Evolutionary conservation across 1,284 basidiomycete genomes (phyloP), one percentile per base, ranked within the genome.

Genomic region (Paramarasmius palmivorus): DNA sequence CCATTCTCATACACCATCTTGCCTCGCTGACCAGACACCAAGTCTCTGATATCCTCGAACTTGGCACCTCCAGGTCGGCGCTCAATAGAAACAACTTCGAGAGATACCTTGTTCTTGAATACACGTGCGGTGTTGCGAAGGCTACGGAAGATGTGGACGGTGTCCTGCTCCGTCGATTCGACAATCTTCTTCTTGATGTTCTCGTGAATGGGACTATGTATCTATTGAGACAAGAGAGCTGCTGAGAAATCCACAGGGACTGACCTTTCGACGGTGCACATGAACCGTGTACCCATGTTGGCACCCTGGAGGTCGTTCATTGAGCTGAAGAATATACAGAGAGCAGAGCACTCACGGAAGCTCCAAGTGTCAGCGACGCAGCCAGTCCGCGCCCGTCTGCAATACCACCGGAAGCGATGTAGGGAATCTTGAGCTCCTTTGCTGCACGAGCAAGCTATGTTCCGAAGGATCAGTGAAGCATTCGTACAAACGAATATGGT

Each of bases 181-280:
- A 98, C 88, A 50, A 98, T 96, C 68, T 83, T 89, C 50, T 93
- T 78, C 72, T 98, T 98, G 79, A 98, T 92, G 60, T 86, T 91
- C 59, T 90, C 81, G 70, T 97, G 93, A 57, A 96, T 94, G 17
- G 92, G 86, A 52, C 90, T 86, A 38, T 2, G 52, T n/a, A n/a
- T n/a, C n/a, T n/a, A n/a, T n/a, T n/a, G 34, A 2, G 38, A 53
- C 12, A 49, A 10, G 50, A 41, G 59, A 45, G 60, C 45, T 57
- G 22, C 19, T 10, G 22, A 50, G 22, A 50, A 50, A 55, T 45
- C 57, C 41, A 42, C 47, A 23, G 4, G 39, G 20, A 59, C 68
- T 35, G 60, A 83, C 86, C 84, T 85, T 63, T 90, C 88, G 14
- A 83, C 82, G 3, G 88, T 91, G 68, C 86, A 90, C 88, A 93